phyloP scores from a whole-genome alignment of 2,329 filamentous ascomycete genomes.

The Neonectria sp. region DNA sequence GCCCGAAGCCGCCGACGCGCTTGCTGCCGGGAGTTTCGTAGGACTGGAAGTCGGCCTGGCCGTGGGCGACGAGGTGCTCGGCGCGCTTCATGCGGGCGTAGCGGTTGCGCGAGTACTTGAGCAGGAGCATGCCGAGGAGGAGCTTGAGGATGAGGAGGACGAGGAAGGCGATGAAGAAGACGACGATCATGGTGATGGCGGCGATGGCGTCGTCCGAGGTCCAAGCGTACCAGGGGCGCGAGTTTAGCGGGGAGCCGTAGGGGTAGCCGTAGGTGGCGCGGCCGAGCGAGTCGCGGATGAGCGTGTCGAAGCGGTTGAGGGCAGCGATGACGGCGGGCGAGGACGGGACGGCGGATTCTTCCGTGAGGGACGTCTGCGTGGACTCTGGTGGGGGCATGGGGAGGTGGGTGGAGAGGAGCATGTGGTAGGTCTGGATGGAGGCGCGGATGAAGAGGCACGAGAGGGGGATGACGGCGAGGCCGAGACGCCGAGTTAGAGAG shows the following conservation, averaged over 20 bases:
- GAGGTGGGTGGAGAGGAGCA: slow-evolving; percentile 93
- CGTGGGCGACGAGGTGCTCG: slow-evolving; percentile 67
- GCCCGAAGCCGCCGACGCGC: slow-evolving; percentile 85
- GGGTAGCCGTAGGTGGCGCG: slow-evolving; percentile 78
- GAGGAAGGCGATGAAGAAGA: slow-evolving; percentile 89
- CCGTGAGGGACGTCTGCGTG: slow-evolving; percentile 74
- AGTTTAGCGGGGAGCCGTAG: slow-evolving; percentile 57
- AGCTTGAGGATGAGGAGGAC: slow-evolving; percentile 89
- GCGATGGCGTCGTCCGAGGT: slow-evolving; percentile 82
- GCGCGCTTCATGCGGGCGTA: slow-evolving; percentile 86
- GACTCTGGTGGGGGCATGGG: slow-evolving; percentile 79
- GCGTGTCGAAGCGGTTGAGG: slow-evolving; percentile 82
- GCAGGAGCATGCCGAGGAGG: slow-evolving; percentile 87
- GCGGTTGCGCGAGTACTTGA: slow-evolving; percentile 83
- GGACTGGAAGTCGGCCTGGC: slow-evolving; percentile 65
- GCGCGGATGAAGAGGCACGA: slow-evolving; percentile 97
- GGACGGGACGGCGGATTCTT: slow-evolving; percentile 74
- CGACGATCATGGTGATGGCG: slow-evolving; percentile 83
- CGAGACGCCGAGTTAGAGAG: slow-evolving; percentile 89
- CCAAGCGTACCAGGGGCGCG: slow-evolving; percentile 67
- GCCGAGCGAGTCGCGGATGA: slow-evolving; percentile 83
- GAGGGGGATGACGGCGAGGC: slow-evolving; percentile 91
- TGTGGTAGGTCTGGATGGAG: slow-evolving; percentile 96
- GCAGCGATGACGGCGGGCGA: slow-evolving; percentile 85
- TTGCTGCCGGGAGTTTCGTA: slow-evolving; percentile 78